Evolutionary conservation across 2,329 filamentous ascomycete genomes (phyloP).

Genomic region (Decorospora gaudefroyi): DNA sequence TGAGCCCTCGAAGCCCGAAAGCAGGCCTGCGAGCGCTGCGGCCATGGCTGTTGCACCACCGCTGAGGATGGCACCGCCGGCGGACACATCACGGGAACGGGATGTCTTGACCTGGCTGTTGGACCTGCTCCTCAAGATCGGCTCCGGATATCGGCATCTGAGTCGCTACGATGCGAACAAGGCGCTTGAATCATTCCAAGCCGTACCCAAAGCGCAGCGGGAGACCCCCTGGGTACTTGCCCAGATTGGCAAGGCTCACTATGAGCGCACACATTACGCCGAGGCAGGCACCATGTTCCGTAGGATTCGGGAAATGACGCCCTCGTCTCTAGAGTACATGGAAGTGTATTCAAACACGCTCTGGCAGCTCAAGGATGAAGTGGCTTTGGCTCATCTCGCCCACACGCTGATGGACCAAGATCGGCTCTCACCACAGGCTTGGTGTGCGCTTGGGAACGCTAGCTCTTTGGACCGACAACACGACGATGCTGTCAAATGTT

Average conservation of each 20-base stretch:
- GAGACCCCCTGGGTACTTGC: constrained; percentile 93
- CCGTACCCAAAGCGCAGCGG: constrained; percentile 73
- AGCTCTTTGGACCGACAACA: constrained; percentile 92
- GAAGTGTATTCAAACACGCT: constrained; percentile 97
- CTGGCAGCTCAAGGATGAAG: constrained; percentile 95
- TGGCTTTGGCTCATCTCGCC: constrained; percentile 86
- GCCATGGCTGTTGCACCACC: constrained; percentile 25
- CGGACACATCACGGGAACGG: constrained; percentile 67
- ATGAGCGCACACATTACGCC: constrained; percentile 83
- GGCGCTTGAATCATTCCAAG: constrained; percentile 73
- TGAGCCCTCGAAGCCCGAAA: constrained; percentile 70
- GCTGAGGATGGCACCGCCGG: constrained; percentile 50
- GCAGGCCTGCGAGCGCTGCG: constrained; percentile 46
- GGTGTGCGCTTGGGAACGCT: constrained; percentile 93
- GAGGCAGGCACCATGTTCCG: constrained; percentile 88
- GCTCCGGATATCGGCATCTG: constrained; percentile 75
- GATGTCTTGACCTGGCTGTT: constrained; percentile 78
- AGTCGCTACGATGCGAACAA: constrained; percentile 79
- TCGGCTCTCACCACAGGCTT: constrained; percentile 89
- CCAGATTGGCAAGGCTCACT: constrained; percentile 86
- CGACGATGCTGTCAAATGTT: constrained; percentile 91
- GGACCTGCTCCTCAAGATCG: constrained; percentile 80
- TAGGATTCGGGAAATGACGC: constrained; percentile 76
- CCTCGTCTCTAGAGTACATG: constrained; percentile 89
- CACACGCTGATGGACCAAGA: constrained; percentile 87